Conservation (phyloP, 2,329 filamentous ascomycete species). For the Ophiobolus disseminans region DNA sequence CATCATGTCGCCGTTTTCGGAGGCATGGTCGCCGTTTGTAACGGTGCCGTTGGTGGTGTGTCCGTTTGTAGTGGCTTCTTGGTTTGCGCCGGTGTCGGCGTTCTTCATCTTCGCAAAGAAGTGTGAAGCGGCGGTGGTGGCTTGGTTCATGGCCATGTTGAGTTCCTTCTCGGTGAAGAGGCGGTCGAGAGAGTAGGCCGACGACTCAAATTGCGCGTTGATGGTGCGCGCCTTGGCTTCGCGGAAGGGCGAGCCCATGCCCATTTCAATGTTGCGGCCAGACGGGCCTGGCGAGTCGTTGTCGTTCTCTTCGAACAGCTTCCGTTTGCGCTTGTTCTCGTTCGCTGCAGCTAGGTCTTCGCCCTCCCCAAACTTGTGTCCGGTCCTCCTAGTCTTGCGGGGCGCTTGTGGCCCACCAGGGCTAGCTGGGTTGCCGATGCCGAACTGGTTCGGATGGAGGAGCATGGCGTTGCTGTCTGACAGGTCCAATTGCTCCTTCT, state of each 20-base stretch:
- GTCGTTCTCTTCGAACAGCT: slow-evolving; percentile 63
- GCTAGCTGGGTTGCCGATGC: slow-evolving; percentile 68
- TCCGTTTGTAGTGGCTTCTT: slow-evolving; percentile 41
- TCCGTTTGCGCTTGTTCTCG: slow-evolving; percentile 65
- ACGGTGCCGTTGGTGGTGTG: slow-evolving; percentile 39
- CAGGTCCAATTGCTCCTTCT: slow-evolving; percentile 72
- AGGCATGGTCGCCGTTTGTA: slow-evolving; percentile 46
- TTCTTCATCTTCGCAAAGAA: slow-evolving; percentile 64
- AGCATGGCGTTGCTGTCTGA: slow-evolving; percentile 71
- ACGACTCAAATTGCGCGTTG: slow-evolving; percentile 64
- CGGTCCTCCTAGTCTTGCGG: slow-evolving; percentile 68
- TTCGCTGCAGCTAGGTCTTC: slow-evolving; percentile 57
- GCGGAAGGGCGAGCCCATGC: slow-evolving; percentile 58
- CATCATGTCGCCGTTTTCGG: slow-evolving; percentile 47
- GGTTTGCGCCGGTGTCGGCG: slow-evolving; percentile 30
- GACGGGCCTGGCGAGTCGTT: slow-evolving; percentile 64
- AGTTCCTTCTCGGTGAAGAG: slow-evolving; percentile 73
- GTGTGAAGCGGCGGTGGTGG: slow-evolving; percentile 64
- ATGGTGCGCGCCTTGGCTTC: slow-evolving; percentile 61
- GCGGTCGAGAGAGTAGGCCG: slow-evolving; percentile 67
- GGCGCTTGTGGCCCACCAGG: slow-evolving; percentile 67
- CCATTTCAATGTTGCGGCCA: slow-evolving; percentile 55
- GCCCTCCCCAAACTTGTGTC: slow-evolving; percentile 61
- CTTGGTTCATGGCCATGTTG: slow-evolving; percentile 66
- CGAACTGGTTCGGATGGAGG: slow-evolving; percentile 70